A percentile compares a stretch with the other conserved stretches of the same genome.
Evolutionary conservation across 148 eudicot genomes (phyloP).

Genomic region (Amaranthus hypochondriacus): DNA sequence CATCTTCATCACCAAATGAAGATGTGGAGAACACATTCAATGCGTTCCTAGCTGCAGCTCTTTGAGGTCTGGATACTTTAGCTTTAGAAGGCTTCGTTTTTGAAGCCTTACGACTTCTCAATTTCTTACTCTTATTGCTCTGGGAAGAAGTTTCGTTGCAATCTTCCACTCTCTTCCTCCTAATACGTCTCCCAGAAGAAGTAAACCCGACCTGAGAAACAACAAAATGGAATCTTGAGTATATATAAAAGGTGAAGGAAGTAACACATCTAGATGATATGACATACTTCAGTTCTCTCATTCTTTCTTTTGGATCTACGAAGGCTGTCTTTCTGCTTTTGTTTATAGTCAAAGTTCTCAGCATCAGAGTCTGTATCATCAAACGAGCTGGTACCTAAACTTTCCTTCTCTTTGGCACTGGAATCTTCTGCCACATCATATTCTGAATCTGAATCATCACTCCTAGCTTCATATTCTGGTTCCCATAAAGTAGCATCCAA

Average conservation of each 20-base stretch:
- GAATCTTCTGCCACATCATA: conserved; percentile 68
- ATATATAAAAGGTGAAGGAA: conserved; percentile 4
- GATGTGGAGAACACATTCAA: conserved; percentile 37
- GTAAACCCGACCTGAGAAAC: conserved; percentile 52
- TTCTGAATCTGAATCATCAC: conserved; percentile 83
- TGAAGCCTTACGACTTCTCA: conserved; percentile 30
- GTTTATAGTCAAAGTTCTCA: conserved; percentile 43
- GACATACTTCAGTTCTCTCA: conserved; percentile 47
- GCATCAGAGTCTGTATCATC: conserved; percentile 62
- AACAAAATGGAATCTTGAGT: conserved; percentile 16
- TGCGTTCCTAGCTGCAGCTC: conserved; percentile 74
- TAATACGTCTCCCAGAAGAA: conserved; percentile 58
- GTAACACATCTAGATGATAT: conserved; percentile 2
- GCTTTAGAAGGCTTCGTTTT: conserved; percentile 45
- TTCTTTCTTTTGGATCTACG: conserved; percentile 81
- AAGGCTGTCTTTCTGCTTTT: conserved; percentile 37
- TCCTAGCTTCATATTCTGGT: conserved; percentile 68
- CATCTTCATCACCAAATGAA: conserved; percentile 44
- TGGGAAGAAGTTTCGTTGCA: conserved; percentile 46
- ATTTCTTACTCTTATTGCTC: conserved; percentile 38
- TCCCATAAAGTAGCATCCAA: conserved; percentile 73
- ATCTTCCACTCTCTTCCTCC: conserved; percentile 56
- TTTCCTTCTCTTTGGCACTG: conserved; percentile 59
- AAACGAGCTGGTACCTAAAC: conserved; percentile 44
- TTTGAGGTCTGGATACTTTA: conserved; percentile 61